A percentile compares a stretch with the other conserved stretches of the same genome.
These are phyloP conservation scores for Tetracladium marchalianum DNA, from an alignment of 495 filamentous ascomycete species.

Conservation along the genomic window DNA sequence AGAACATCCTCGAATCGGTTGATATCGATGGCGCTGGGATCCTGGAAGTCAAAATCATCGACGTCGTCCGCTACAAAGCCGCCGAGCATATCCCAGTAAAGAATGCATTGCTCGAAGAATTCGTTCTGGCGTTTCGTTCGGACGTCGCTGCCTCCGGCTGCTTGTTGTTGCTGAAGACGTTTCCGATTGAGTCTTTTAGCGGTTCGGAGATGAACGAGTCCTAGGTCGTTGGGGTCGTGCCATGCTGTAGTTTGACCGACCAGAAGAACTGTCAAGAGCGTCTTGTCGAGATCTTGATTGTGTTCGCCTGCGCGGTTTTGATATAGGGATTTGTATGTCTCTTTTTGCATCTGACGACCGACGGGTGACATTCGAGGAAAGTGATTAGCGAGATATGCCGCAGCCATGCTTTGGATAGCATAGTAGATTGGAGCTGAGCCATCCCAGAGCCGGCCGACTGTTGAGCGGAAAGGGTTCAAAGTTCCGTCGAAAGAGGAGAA, in stretches of 20 bases:
- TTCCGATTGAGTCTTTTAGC: conserved; percentile 15
- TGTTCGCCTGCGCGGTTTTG: conserved; percentile 5
- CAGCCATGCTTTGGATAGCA: conserved; percentile 52
- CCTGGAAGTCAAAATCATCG: conserved; percentile 13
- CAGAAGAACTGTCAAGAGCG: conserved; percentile 42
- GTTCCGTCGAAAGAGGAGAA: conserved; percentile 51
- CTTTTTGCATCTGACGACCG: conserved; percentile 42
- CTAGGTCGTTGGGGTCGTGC: conserved; percentile 45
- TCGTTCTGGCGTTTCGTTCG: conserved; percentile 35
- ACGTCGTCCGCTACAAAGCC: conserved; percentile 43
- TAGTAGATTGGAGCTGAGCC: conserved; percentile 47
- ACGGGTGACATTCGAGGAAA: conserved; percentile 43
- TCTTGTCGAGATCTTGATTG: conserved; percentile 37
- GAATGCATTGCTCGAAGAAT: conserved; percentile 47
- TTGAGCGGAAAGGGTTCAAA: conserved; percentile 48
- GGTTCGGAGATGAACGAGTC: conserved; percentile 36
- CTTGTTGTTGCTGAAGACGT: conserved; percentile 11
- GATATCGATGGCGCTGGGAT: background rate
- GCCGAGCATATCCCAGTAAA: conserved; percentile 54
- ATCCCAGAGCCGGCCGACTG: conserved; percentile 45
- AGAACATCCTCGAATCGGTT: background rate
- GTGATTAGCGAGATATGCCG: conserved; percentile 45
- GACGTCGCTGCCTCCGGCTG: conserved; percentile 7
- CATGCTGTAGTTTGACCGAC: conserved; percentile 47
- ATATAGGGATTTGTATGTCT: conserved; percentile 19